Evolutionary conservation across 2,329 filamentous ascomycete genomes (phyloP).

Genomic region (Tothia fuscella): DNA sequence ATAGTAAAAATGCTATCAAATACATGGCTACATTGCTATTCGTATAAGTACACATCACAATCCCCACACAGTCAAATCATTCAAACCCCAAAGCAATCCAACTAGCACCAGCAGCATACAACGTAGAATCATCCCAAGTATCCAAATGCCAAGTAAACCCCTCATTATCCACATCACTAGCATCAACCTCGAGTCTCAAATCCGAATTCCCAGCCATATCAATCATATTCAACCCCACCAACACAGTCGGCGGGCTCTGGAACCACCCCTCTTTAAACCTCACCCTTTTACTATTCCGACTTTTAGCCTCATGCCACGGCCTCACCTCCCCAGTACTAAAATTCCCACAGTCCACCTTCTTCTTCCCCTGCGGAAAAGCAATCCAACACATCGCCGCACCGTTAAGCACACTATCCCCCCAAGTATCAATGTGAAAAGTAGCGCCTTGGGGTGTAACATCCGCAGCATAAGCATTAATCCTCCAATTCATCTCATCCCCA

Average conservation of each 20-base stretch:
- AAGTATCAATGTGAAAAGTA: slow-evolving; percentile 18
- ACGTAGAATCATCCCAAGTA: slow-evolving; percentile 15
- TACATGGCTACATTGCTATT: no score
- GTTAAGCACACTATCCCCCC: slow-evolving; percentile 16
- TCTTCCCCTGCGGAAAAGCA: slow-evolving; percentile 18
- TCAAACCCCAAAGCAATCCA: slow-evolving; percentile 17
- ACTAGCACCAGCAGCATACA: slow-evolving; percentile 18
- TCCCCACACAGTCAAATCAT: no score
- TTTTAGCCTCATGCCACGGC: slow-evolving; percentile 14
- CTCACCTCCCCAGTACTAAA: slow-evolving; percentile 16
- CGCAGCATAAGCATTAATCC: slow-evolving; percentile 16
- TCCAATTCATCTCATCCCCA: slow-evolving; percentile 14
- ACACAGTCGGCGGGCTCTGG: slow-evolving; percentile 17
- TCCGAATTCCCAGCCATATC: slow-evolving; percentile 19
- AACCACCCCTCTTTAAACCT: slow-evolving; percentile 16
- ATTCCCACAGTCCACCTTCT: slow-evolving; percentile 17
- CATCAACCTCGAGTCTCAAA: slow-evolving; percentile 16
- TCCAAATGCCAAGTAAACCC: slow-evolving; percentile 20
- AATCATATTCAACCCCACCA: slow-evolving; percentile 19
- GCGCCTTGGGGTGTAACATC: slow-evolving; percentile 15
- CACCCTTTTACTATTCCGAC: slow-evolving; percentile 14
- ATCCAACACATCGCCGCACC: slow-evolving; percentile 21
- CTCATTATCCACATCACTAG: slow-evolving; percentile 15
- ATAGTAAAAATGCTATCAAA: no score
- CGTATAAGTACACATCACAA: no score